These are phyloP conservation scores for Carex myosuroides DNA, from an alignment of 176 grass and related monocot species.

Conservation along the genomic window DNA sequence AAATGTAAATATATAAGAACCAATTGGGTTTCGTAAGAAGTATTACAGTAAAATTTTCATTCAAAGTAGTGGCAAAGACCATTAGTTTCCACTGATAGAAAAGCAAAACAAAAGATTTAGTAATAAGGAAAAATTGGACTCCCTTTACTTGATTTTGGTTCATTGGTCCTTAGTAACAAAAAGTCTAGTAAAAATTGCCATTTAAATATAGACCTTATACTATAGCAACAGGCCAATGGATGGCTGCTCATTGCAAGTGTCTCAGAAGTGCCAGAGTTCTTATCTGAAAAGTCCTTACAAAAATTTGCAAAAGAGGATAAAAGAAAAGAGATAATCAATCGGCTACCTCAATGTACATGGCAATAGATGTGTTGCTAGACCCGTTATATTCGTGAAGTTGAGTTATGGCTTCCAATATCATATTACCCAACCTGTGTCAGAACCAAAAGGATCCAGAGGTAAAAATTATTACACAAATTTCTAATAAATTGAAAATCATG, in stretches of 20 bases:
- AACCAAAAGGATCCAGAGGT: background rate
- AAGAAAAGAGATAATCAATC: background rate
- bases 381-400: constrained; percentile 55
- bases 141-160: background rate
- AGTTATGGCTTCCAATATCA: constrained; percentile 80
- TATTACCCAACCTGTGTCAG: constrained; percentile 56
- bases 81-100: background rate
- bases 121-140: background rate
- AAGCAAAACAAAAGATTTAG: background rate
- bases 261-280: background rate
- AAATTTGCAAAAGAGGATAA: background rate
- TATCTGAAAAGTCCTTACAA: background rate
- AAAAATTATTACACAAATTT: constrained; percentile 1
- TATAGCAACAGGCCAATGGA: background rate
- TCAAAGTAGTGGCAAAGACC: background rate
- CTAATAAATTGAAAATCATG: constrained; percentile 17
- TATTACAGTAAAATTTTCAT: background rate
- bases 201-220: background rate
- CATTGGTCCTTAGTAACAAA: background rate
- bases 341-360: constrained; percentile 71
- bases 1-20: constrained; percentile 13
- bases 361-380: constrained; percentile 61
- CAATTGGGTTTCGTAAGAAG: constrained; percentile 14
- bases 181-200: background rate
- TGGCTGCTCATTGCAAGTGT: background rate